Evolutionary conservation across 148 eudicot species (phyloP).

Genomic region (Rhododendron henanense): DNA sequence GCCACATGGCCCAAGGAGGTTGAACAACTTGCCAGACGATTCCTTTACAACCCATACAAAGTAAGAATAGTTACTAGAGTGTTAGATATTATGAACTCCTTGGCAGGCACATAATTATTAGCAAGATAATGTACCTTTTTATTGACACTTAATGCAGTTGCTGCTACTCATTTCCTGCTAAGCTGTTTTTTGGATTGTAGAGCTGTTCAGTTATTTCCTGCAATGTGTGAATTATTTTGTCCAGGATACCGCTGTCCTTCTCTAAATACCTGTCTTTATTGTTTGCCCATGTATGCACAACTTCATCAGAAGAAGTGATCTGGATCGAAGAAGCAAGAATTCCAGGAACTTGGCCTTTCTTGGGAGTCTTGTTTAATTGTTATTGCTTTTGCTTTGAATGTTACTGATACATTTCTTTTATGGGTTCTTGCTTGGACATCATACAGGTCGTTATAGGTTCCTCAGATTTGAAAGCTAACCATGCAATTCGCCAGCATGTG

Average conservation of each 20-base stretch:
- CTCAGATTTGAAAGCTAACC: slow-evolving; percentile 88
- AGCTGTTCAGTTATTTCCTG: background rate
- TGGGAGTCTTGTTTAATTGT: slow-evolving; percentile 18
- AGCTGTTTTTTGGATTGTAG: background rate
- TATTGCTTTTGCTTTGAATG: background rate
- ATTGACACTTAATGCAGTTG: background rate
- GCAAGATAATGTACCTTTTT: background rate
- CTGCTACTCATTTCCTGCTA: background rate
- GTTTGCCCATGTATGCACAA: background rate
- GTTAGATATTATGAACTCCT: background rate
- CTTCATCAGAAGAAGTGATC: background rate
- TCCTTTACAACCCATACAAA: slow-evolving; percentile 80
- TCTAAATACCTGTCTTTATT: background rate
- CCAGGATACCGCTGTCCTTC: background rate
- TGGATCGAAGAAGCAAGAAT: background rate
- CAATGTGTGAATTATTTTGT: background rate
- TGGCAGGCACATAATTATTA: background rate
- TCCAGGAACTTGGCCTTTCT: slow-evolving; percentile 11
- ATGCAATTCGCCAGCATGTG: slow-evolving; percentile 87
- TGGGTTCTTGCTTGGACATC: slow-evolving; percentile 1
- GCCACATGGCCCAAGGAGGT: slow-evolving; percentile 99
- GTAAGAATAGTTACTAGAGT: slow-evolving; percentile 29
- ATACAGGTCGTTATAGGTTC: slow-evolving; percentile 88
- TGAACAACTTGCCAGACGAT: slow-evolving; percentile 78
- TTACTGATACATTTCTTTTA: slow-evolving; percentile 6